Conservation (phyloP, 2,329 filamentous ascomycete genomes). For the Trichoderma koningiopsis region DNA sequence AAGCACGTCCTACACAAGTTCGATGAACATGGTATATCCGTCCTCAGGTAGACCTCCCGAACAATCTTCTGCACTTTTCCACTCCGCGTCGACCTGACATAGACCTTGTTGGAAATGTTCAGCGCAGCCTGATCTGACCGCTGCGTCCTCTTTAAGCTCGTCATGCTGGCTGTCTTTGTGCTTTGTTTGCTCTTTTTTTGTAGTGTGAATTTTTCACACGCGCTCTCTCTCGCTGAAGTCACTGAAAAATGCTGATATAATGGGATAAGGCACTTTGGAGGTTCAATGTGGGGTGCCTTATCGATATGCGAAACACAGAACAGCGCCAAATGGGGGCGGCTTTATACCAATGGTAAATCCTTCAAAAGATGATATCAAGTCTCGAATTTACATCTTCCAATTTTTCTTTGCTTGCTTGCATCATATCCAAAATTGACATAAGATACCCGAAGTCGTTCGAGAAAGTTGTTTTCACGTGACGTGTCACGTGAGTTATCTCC, state of each 20-base stretch:
- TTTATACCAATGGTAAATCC: neutral
- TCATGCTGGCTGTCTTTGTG: conserved; percentile 50
- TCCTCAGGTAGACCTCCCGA: conserved; percentile 89
- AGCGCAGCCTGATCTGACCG: conserved; percentile 58
- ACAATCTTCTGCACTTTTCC: conserved; percentile 99
- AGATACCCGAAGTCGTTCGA: too few species aligned
- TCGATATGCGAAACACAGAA: conserved; percentile 17
- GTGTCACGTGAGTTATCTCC: neutral
- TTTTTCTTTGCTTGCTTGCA: neutral
- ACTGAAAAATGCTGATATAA: conserved; percentile 24
- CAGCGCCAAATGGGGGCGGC: too few species aligned
- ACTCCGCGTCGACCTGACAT: conserved; percentile 89
- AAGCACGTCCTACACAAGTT: conserved; percentile 80
- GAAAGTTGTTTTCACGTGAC: neutral
- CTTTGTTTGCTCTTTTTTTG: neutral
- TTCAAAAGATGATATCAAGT: neutral
- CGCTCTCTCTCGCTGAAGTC: neutral
- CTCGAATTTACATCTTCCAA: neutral
- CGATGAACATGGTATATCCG: conserved; percentile 97
- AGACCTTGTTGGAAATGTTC: conserved; percentile 93
- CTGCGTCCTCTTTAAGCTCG: conserved; percentile 63
- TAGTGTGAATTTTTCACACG: neutral
- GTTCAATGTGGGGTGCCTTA: conserved; percentile 24
- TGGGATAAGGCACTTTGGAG: conserved; percentile 12
- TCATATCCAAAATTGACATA: neutral